Evolutionary conservation across 192 early-diverging fungal species (phyloP), one percentile per base, ranked within the genome.

Genomic region (Backusella westeae): DNA sequence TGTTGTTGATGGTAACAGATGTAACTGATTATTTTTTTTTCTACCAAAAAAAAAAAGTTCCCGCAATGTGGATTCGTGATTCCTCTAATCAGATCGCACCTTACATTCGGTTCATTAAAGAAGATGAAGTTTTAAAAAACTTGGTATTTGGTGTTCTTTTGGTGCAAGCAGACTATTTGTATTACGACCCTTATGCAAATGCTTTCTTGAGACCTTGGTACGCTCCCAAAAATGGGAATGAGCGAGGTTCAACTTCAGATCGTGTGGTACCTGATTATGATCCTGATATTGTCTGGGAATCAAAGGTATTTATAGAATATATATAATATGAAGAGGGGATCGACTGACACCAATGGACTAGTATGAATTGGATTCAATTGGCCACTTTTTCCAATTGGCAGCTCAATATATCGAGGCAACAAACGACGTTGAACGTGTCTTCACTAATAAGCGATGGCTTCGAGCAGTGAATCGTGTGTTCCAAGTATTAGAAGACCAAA

Each of bases 51-150:
- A 44, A 26, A 17, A 41, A 52, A 80, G 78, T 80, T 76, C 82
- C 82, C n/a, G 92, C 92, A 23, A 91, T 92, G 86, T 93, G 92
- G 92, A 83, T 93, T 5, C 87, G 92, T 38, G 92, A 93, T 78
- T 90, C 89, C 23, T 83, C 91, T 14, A 90, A 93, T 81, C 92
- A 93, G 74, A 78, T 93, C 1, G 66, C 83, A 17, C 89, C 90
- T 0, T 91, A 91, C 70, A 38, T 90, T 34, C 76, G 78, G 10
- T 86, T 88, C 34, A 68, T 83, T 21, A 41, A 73, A 0, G 4
- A 41, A 14, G 89, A 92, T 66, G 8, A 41, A 1, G 56, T 42
- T 3, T 65, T 92, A 42, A 74, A 85, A 7, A 77, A 68, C n/a
- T 79, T 92, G 38, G 72, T 91, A 8, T 72, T 86, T 6, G 90